Evolutionary conservation across 495 filamentous ascomycete species (phyloP).

Genomic region (Daldinia grandis): DNA sequence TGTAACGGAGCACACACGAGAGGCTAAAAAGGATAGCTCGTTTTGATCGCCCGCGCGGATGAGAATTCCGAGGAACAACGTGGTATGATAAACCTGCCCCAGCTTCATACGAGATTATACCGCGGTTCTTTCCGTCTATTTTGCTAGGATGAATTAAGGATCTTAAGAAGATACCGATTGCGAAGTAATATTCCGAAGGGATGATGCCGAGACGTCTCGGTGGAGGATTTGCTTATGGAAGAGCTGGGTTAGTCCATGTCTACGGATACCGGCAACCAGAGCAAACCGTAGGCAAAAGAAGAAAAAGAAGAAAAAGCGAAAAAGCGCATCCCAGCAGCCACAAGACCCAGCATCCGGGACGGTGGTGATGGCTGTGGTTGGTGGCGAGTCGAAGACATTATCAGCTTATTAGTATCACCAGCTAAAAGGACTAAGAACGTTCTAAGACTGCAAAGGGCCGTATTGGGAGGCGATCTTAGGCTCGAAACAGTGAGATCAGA

Average conservation of each 20-base stretch:
- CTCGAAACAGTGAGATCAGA: slow-evolving; percentile 31
- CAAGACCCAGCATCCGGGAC: neutral
- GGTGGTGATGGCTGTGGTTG: neutral
- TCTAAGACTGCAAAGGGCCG: slow-evolving; percentile 21
- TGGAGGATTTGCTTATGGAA: slow-evolving; percentile 3
- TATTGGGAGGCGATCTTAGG: slow-evolving; percentile 25
- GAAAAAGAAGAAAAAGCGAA: neutral
- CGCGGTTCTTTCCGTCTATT: neutral
- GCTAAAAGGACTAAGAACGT: neutral
- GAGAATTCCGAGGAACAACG: neutral
- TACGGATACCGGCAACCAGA: neutral
- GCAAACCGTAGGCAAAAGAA: neutral
- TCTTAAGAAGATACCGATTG: neutral
- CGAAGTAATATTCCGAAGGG: neutral
- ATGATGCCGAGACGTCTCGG: neutral
- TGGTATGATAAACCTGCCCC: neutral
- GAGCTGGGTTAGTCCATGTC: neutral
- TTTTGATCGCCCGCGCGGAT: neutral
- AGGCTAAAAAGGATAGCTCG: neutral
- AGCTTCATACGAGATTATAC: neutral
- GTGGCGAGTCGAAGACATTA: slow-evolving; percentile 1
- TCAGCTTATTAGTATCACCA: slow-evolving; percentile 1
- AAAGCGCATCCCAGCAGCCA: neutral
- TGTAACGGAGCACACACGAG: neutral
- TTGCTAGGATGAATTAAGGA: neutral